phyloP scores from a whole-genome alignment of 2,329 filamentous ascomycete genomes.

The Trichothecium roseum region DNA sequence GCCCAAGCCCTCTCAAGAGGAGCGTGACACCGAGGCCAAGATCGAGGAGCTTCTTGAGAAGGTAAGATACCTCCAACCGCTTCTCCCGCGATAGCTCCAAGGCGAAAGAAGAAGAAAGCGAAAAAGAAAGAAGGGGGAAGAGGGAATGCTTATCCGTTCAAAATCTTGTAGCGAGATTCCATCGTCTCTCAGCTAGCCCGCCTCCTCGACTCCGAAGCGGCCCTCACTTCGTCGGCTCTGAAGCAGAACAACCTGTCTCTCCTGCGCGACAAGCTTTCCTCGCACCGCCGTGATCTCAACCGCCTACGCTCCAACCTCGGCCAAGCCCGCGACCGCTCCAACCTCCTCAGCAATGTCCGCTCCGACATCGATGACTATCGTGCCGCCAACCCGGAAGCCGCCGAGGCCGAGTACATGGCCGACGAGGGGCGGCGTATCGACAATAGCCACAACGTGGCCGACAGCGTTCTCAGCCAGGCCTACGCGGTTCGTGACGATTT shows the following conservation, averaged over 20 bases:
- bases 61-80: slow-evolving; percentile 31
- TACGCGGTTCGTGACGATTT: slow-evolving; percentile 96
- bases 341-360: slow-evolving; percentile 82
- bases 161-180: slow-evolving; percentile 57
- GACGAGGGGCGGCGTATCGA: slow-evolving; percentile 80
- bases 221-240: slow-evolving; percentile 78
- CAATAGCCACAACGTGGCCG: slow-evolving; percentile 78
- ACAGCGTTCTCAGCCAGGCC: slow-evolving; percentile 85
- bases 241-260: slow-evolving; percentile 94
- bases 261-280: slow-evolving; percentile 78
- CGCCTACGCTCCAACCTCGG: slow-evolving; percentile 64
- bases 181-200: slow-evolving; percentile 75
- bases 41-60: slow-evolving; percentile 77
- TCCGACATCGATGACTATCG: slow-evolving; percentile 88
- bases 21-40: slow-evolving; percentile 67
- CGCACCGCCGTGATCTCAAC: slow-evolving; percentile 74
- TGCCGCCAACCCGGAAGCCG: slow-evolving; percentile 66
- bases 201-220: slow-evolving; percentile 85
- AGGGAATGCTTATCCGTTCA: background rate
- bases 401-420: slow-evolving; percentile 95
- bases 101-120: too few relatives aligned
- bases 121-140: background rate
- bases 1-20: slow-evolving; percentile 75
- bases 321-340: slow-evolving; percentile 75
- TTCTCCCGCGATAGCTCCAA: too few relatives aligned